Evolutionary conservation across 2,329 filamentous ascomycete species (phyloP).

Genomic region (Trichoderma polysporum): DNA sequence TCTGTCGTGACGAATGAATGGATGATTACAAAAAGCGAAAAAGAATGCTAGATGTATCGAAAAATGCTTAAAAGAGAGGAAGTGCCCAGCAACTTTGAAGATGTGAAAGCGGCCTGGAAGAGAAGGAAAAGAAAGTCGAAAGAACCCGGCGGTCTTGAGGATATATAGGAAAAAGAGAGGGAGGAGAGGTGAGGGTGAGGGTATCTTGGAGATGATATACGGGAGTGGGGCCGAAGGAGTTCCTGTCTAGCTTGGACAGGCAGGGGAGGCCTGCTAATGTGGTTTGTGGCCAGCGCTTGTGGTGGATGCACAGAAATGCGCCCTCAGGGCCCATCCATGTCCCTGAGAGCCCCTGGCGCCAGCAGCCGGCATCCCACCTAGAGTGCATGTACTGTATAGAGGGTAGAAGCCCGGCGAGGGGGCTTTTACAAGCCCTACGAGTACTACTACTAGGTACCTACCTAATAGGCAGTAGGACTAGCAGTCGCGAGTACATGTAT

Average conservation of each 20-base stretch:
- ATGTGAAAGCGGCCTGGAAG: slow-evolving; percentile 23
- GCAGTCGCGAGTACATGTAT: too few species aligned
- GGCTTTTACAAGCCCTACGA: too few species aligned
- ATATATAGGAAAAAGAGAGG: slow-evolving; percentile 1
- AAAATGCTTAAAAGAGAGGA: slow-evolving; percentile 34
- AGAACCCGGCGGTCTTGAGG: slow-evolving; percentile 12
- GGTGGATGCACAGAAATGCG: neutral
- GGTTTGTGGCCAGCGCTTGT: neutral
- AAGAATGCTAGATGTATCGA: slow-evolving; percentile 28
- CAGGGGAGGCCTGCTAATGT: neutral
- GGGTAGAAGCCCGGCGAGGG: neutral
- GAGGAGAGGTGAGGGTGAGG: neutral
- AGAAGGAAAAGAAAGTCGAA: slow-evolving; percentile 23
- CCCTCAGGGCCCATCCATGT: neutral
- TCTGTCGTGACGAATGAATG: slow-evolving; percentile 30
- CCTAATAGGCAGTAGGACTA: too few species aligned
- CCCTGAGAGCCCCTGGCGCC: slow-evolving; percentile 10
- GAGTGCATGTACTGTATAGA: neutral
- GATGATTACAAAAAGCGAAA: slow-evolving; percentile 32
- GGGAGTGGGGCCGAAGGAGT: slow-evolving; percentile 13
- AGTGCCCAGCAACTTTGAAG: slow-evolving; percentile 35
- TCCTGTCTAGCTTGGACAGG: neutral
- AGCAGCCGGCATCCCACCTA: slow-evolving; percentile 5
- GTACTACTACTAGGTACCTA: too few species aligned
- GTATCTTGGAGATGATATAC: slow-evolving; percentile 4